Percentiles rank a stretch among this genome's conserved stretches.
Evolutionary conservation across 2,329 filamentous ascomycete genomes (phyloP).

Genomic region (Fusarium floridanum): DNA sequence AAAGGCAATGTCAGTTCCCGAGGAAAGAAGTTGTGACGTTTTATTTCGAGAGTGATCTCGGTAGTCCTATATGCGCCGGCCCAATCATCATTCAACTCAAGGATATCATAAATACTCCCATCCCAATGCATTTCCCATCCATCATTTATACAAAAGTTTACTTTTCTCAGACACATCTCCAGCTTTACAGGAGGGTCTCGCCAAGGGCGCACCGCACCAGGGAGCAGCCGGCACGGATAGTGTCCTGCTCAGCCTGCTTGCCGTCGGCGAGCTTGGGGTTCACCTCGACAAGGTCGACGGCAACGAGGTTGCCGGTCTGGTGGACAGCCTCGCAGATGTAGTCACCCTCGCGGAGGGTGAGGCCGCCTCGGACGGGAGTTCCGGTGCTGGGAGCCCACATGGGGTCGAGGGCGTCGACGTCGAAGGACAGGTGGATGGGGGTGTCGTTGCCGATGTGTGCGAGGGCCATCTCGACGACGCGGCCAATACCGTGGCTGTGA

Average conservation of each 20-base stretch:
- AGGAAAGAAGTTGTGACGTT: slow-evolving; percentile 45
- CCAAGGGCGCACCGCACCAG: slow-evolving; percentile 92
- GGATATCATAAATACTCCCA: slow-evolving; percentile 38
- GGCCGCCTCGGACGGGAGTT: slow-evolving; percentile 90
- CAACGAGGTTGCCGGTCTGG: slow-evolving; percentile 81
- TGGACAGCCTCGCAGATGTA: slow-evolving; percentile 94
- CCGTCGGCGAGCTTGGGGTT: slow-evolving; percentile 78
- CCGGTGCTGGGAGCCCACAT: slow-evolving; percentile 97
- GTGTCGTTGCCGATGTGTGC: slow-evolving; percentile 95
- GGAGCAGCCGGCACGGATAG: slow-evolving; percentile 89
- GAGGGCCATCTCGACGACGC: slow-evolving; percentile 98
- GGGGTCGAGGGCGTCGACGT: slow-evolving; percentile 95
- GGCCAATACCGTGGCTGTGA: slow-evolving; percentile 86
- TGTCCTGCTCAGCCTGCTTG: slow-evolving; percentile 81
- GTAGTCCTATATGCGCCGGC: slow-evolving; percentile 42
- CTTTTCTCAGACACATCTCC: neutral
- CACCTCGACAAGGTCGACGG: slow-evolving; percentile 86
- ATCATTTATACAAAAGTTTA: slow-evolving; percentile 9
- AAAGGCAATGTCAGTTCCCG: slow-evolving; percentile 6
- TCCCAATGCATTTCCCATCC: slow-evolving; percentile 27
- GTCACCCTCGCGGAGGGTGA: slow-evolving; percentile 95
- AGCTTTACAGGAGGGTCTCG: slow-evolving; percentile 81
- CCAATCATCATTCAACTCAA: slow-evolving; percentile 47
- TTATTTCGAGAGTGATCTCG: slow-evolving; percentile 48
- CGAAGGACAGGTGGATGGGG: slow-evolving; percentile 96